phyloP scores from a whole-genome alignment of 148 eudicot genomes.

The Vaccinium myrtillus region DNA sequence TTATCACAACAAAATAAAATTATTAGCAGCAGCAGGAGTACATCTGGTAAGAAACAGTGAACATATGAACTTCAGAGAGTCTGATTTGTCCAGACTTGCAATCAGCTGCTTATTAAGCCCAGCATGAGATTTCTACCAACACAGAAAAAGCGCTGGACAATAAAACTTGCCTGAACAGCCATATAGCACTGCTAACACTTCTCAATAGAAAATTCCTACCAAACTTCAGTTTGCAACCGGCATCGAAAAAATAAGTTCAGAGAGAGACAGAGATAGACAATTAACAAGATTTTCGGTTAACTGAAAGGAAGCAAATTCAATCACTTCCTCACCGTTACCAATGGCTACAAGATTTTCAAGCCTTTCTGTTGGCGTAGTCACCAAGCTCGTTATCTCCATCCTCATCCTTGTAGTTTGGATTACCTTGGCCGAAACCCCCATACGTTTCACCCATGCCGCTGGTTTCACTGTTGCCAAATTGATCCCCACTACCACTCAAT shows the following conservation, averaged over 20 bases:
- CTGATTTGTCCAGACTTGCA: not conserved
- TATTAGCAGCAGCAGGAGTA: not conserved
- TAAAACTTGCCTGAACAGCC: not conserved
- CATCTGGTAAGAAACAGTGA: not conserved
- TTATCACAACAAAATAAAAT: not conserved
- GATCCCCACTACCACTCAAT: slow-evolving; percentile 22
- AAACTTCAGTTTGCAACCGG: slow-evolving; percentile 5
- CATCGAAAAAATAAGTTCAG: not conserved
- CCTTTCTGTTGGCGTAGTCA: slow-evolving; percentile 37
- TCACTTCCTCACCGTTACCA: not conserved
- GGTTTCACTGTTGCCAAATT: slow-evolving; percentile 29
- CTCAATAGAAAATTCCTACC: not conserved
- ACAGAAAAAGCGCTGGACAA: not conserved
- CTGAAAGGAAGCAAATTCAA: not conserved
- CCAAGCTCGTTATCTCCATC: slow-evolving; percentile 32
- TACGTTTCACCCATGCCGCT: slow-evolving; percentile 15
- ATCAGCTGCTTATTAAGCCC: not conserved
- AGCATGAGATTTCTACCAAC: not conserved
- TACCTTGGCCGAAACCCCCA: slow-evolving; percentile 30
- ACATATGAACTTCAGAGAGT: not conserved
- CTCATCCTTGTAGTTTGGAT: slow-evolving; percentile 26
- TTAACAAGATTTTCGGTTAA: not conserved
- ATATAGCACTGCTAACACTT: not conserved
- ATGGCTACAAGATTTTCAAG: slow-evolving; percentile 11
- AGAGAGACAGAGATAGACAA: not conserved